phyloP scores from a whole-genome alignment of 2,329 filamentous ascomycete species.

The Phoma sp. region DNA sequence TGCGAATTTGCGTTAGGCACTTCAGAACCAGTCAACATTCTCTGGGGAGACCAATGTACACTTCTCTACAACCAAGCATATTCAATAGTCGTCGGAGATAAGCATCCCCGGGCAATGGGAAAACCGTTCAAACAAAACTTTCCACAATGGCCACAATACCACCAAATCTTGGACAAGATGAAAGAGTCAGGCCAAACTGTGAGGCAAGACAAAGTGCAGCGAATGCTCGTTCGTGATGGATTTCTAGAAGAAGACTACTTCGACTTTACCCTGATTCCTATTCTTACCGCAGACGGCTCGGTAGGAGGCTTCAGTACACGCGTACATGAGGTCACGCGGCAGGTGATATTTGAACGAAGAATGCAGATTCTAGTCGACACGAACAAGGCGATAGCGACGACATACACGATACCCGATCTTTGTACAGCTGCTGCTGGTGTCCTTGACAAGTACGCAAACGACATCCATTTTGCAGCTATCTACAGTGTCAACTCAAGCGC shows the following conservation, averaged over 20 bases:
- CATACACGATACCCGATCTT: constrained; percentile 1
- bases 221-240: constrained; percentile 71
- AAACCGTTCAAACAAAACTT: constrained; percentile 68
- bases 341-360: constrained; percentile 77
- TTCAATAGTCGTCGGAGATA: constrained; percentile 67
- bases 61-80: constrained; percentile 75
- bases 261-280: constrained; percentile 78
- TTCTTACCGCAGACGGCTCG: constrained; percentile 73
- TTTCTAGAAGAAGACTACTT: constrained; percentile 80
- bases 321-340: constrained; percentile 76
- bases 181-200: constrained; percentile 73
- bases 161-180: constrained; percentile 69
- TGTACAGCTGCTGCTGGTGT: constrained; percentile 1
- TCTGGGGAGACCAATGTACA: constrained; percentile 73
- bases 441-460: background rate
- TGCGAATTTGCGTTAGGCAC: constrained; percentile 72
- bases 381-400: constrained; percentile 10
- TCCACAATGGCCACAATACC: constrained; percentile 74
- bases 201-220: constrained; percentile 79
- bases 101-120: constrained; percentile 78
- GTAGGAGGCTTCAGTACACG: constrained; percentile 79
- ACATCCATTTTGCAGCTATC: constrained; percentile 12
- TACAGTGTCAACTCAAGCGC: background rate
- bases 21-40: constrained; percentile 67
- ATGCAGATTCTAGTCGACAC: constrained; percentile 64